Evolutionary conservation across 805 yeast species (phyloP).

Genomic region (Grigorovia humatica): DNA sequence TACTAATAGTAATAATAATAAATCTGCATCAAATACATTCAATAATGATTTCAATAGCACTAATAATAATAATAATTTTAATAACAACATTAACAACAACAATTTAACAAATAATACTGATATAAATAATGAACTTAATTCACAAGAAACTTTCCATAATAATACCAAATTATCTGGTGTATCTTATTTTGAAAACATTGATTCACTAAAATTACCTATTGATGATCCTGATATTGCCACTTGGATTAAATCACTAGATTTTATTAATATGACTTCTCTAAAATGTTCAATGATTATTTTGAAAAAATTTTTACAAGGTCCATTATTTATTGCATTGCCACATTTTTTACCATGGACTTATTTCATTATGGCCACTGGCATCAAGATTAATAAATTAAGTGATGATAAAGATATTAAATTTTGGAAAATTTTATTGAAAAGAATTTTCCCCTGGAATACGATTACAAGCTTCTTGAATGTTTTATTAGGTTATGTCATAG

Average conservation of each 20-base stretch:
- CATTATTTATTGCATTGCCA: constrained; percentile 53
- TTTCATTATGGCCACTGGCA: constrained; percentile 54
- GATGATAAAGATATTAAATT: constrained; percentile 14
- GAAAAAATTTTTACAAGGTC: constrained; percentile 57
- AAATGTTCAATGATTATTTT: constrained; percentile 62
- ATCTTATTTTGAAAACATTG: constrained; percentile 21
- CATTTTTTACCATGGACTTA: constrained; percentile 73
- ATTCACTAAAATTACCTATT: constrained; percentile 16
- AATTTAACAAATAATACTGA: background rate
- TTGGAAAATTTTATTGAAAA: constrained; percentile 32
- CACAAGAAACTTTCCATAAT: background rate
- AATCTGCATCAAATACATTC: background rate
- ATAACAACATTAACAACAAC: background rate
- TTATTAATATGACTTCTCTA: constrained; percentile 51
- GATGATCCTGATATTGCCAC: constrained; percentile 18
- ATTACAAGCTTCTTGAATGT: constrained; percentile 55
- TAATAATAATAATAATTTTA: background rate
- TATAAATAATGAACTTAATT: background rate
- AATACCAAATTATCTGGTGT: background rate
- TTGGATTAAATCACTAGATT: constrained; percentile 50
- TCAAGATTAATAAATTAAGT: constrained; percentile 32
- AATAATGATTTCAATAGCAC: background rate
- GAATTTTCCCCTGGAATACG: constrained; percentile 60
- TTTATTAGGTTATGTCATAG: constrained; percentile 30
- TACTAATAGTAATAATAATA: background rate